phyloP scores from a whole-genome alignment of 2,329 filamentous ascomycete genomes.

The Fusarium stilboides region DNA sequence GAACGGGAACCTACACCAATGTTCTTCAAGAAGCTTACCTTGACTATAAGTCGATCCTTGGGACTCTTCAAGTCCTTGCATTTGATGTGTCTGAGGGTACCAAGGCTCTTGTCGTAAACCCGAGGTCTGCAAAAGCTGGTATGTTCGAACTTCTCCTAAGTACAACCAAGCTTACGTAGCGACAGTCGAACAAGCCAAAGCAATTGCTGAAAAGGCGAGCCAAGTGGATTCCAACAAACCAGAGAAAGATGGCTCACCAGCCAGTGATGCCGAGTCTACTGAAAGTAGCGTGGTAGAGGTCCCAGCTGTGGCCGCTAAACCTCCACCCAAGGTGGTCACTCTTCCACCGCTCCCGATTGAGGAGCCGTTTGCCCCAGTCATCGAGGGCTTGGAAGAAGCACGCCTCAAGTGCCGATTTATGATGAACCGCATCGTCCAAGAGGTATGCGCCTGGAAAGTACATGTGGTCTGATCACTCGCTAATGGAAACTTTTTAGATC shows the following conservation, averaged over 20 bases:
- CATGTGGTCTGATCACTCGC: background rate
- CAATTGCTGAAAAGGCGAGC: background rate
- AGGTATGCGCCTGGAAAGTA: background rate
- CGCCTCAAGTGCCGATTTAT: constrained; percentile 11
- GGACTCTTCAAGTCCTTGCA: background rate
- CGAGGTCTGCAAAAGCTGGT: background rate
- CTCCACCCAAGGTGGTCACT: background rate
- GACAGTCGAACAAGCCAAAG: background rate
- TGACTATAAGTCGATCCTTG: constrained; percentile 3
- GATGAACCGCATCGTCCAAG: constrained; percentile 17
- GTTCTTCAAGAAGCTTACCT: constrained; percentile 4
- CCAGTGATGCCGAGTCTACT: background rate
- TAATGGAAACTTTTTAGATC: background rate
- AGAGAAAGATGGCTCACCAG: background rate
- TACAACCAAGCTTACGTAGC: background rate
- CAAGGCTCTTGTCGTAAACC: background rate
- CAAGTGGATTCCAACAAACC: background rate
- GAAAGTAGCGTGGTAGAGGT: no score
- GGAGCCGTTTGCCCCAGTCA: constrained; percentile 3
- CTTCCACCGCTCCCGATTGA: background rate
- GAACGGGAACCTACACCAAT: background rate
- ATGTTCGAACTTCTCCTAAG: background rate
- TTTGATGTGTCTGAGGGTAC: constrained; percentile 7
- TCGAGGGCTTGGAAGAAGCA: constrained; percentile 5
- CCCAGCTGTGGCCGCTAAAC: no score